Conservation (phyloP, 371 early-diverging fungal species). For the Rhizopus sp. region DNA sequence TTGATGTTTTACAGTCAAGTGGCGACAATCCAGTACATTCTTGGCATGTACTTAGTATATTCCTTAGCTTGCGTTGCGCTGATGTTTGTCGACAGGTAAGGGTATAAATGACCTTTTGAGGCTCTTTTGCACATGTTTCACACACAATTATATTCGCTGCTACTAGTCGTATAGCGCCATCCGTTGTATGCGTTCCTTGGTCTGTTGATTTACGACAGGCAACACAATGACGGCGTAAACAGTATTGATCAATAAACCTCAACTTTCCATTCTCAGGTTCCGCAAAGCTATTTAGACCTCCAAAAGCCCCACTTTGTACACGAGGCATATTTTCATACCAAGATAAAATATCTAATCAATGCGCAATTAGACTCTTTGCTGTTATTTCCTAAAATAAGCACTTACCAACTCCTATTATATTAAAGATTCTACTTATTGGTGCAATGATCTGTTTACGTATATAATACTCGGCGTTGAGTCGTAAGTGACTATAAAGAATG, state of each 20-base stretch:
- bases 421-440: conserved; percentile 75
- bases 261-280: conserved; percentile 7
- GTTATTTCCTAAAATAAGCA: not conserved
- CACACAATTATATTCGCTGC: conserved; percentile 24
- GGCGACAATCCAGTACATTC: conserved; percentile 30
- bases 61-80: conserved; percentile 22
- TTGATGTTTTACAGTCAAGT: conserved; percentile 14
- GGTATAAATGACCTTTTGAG: conserved; percentile 17
- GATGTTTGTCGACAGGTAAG: conserved; percentile 25
- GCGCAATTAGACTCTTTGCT: not conserved
- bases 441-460: conserved; percentile 86
- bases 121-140: conserved; percentile 18
- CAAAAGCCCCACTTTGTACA: conserved; percentile 36
- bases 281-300: conserved; percentile 13
- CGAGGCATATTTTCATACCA: conserved; percentile 74
- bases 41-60: conserved; percentile 29
- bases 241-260: conserved; percentile 45
- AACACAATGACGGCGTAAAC: conserved; percentile 41
- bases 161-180: not conserved
- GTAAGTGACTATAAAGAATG: conserved; percentile 43
- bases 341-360: conserved; percentile 47
- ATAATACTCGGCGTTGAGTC: conserved; percentile 79
- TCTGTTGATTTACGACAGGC: conserved; percentile 35
- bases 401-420: conserved; percentile 73
- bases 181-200: conserved; percentile 8